phyloP scores from a whole-genome alignment of 139 green algal genomes.

The Edaphochlamys debaryana region DNA sequence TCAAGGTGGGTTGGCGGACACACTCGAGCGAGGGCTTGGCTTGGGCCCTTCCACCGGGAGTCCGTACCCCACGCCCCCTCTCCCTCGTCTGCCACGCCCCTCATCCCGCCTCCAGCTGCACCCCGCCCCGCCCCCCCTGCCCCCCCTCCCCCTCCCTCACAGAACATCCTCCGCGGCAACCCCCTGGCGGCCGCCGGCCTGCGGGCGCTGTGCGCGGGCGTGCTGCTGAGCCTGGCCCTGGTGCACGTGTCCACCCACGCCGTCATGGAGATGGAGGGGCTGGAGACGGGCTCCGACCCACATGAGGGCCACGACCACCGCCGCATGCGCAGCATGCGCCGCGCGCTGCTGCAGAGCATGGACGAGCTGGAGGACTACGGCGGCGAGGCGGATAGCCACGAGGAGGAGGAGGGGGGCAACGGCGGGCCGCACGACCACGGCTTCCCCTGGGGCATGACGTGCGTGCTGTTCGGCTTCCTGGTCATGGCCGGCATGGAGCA shows the following conservation, averaged over 20 bases:
- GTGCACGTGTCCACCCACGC: constrained; percentile 49
- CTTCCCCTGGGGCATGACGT: constrained; percentile 7
- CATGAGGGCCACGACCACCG: neutral
- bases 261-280: neutral
- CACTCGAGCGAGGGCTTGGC: neutral
- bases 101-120: too few species aligned
- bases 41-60: neutral
- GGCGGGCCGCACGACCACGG: neutral
- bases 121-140: neutral
- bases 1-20: neutral
- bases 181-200: neutral
- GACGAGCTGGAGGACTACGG: neutral
- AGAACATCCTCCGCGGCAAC: neutral
- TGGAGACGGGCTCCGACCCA: neutral
- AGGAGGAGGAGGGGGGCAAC: too few species aligned
- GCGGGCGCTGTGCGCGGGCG: constrained; percentile 10
- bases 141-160: neutral
- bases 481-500: constrained; percentile 15
- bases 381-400: neutral
- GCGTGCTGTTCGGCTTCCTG: constrained; percentile 21
- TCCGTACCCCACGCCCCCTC: too few species aligned
- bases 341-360: neutral
- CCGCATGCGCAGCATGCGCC: neutral
- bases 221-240: constrained; percentile 48
- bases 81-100: neutral